These are phyloP conservation scores for Amoebophrya sp. DNA, from an alignment of 169 alveolate species.

Conservation along the genomic window DNA sequence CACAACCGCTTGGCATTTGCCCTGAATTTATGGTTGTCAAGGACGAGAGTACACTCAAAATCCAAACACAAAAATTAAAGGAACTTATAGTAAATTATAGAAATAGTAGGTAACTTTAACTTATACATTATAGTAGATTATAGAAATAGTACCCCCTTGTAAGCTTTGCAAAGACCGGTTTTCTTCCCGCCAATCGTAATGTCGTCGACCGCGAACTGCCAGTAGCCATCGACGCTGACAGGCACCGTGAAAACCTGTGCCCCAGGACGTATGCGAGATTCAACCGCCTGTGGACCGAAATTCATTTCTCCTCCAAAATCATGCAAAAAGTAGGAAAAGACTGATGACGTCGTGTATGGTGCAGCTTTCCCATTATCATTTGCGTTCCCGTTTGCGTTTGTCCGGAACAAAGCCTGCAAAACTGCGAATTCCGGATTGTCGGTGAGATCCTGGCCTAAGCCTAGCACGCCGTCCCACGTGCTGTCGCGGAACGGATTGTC, in stretches of 20 bases:
- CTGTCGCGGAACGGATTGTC: neutral
- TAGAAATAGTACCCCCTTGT: conserved; percentile 24
- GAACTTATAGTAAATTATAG: no score
- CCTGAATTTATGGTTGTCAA: neutral
- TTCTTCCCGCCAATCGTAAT: neutral
- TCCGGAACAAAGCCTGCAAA: neutral
- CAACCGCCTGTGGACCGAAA: neutral
- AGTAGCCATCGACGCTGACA: neutral
- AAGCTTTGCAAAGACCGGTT: neutral
- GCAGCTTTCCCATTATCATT: neutral
- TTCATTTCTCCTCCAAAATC: neutral
- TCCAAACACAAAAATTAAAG: no score
- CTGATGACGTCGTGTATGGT: neutral
- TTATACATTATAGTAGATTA: no score
- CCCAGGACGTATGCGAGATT: neutral
- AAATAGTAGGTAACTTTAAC: no score
- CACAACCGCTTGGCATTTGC: conserved; percentile 8
- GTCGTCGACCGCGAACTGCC: neutral
- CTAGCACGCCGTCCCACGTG: neutral
- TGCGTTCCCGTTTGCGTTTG: neutral
- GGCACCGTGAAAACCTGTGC: neutral
- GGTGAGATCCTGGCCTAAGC: neutral
- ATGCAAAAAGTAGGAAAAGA: neutral
- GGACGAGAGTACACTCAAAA: no score
- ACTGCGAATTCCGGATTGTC: neutral